A percentile compares a stretch with the other conserved stretches of the same genome.
These are phyloP conservation scores for Penicillium silybi DNA, from an alignment of 495 filamentous ascomycete species.

Conservation along the genomic window DNA sequence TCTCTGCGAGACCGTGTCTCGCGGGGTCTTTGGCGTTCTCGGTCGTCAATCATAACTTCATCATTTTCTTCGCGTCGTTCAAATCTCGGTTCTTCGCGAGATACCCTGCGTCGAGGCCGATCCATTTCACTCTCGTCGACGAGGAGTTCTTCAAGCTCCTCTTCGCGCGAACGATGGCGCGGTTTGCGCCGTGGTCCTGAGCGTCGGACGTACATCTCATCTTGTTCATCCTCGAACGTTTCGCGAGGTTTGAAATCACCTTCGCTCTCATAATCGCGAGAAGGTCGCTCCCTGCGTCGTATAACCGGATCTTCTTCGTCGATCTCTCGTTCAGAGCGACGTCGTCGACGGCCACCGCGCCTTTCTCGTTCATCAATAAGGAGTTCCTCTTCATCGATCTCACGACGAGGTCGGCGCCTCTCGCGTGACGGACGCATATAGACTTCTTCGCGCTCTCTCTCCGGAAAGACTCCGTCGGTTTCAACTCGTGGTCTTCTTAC, in stretches of 20 bases:
- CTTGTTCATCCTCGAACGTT: conserved; percentile 16
- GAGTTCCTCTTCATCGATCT: conserved; percentile 29
- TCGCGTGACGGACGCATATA: conserved; percentile 17
- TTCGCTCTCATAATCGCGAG: conserved; percentile 22
- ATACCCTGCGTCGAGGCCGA: not conserved
- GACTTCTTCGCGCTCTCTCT: conserved; percentile 28
- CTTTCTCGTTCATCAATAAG: conserved; percentile 26
- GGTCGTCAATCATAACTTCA: conserved; percentile 5
- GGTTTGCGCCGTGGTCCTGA: conserved; percentile 9
- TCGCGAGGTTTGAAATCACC: conserved; percentile 26
- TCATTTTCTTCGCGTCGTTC: not conserved
- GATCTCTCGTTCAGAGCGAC: conserved; percentile 20
- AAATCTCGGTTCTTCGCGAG: not conserved
- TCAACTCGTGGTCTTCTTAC: conserved; percentile 23
- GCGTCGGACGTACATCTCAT: conserved; percentile 12
- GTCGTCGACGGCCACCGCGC: conserved; percentile 8
- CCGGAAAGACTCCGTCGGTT: conserved; percentile 14
- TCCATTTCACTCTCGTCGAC: conserved; percentile 9
- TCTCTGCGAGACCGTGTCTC: not conserved
- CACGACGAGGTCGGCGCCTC: conserved; percentile 8
- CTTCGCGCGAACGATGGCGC: conserved; percentile 1
- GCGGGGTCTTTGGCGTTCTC: conserved; percentile 2
- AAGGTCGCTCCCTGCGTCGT: conserved; percentile 18
- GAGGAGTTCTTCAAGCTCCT: conserved; percentile 11
- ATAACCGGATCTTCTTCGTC: conserved; percentile 26